Percentiles rank a stretch among this genome's conserved stretches.
Evolutionary conservation across 352 stramenopile genomes (phyloP).

Genomic region (Discostella stelligera): DNA sequence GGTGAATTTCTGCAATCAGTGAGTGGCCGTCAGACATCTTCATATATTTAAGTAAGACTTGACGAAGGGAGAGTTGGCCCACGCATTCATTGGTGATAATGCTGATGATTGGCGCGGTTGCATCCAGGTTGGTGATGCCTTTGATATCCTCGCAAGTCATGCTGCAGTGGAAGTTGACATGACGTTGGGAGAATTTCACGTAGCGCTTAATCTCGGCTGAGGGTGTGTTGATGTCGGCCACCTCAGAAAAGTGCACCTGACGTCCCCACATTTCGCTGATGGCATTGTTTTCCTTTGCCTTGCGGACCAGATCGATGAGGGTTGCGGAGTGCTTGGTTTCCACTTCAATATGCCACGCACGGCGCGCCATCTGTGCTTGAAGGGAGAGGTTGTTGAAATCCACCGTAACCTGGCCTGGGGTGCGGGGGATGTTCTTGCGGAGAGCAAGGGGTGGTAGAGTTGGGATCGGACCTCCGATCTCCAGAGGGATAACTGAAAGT

Average conservation of each 20-base stretch:
- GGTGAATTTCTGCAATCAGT: neutral
- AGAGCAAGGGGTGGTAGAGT: neutral
- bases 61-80: neutral
- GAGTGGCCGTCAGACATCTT: constrained; percentile 2
- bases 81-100: neutral
- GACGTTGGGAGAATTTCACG: neutral
- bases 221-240: neutral
- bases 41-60: constrained; percentile 5
- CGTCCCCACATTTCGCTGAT: neutral
- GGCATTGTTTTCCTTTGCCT: neutral
- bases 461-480: neutral
- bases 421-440: neutral
- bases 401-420: neutral
- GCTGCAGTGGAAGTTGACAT: neutral
- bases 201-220: neutral
- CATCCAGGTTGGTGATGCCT: neutral
- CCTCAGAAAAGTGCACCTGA: neutral
- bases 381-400: too few species aligned
- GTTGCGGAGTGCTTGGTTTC: neutral
- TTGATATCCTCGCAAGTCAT: neutral
- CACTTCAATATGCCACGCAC: neutral
- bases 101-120: neutral
- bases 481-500: too few species aligned
- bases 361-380: too few species aligned
- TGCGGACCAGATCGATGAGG: neutral